Evolutionary conservation across 2,329 filamentous ascomycete genomes (phyloP).

Genomic region (Penicillium crustosum): DNA sequence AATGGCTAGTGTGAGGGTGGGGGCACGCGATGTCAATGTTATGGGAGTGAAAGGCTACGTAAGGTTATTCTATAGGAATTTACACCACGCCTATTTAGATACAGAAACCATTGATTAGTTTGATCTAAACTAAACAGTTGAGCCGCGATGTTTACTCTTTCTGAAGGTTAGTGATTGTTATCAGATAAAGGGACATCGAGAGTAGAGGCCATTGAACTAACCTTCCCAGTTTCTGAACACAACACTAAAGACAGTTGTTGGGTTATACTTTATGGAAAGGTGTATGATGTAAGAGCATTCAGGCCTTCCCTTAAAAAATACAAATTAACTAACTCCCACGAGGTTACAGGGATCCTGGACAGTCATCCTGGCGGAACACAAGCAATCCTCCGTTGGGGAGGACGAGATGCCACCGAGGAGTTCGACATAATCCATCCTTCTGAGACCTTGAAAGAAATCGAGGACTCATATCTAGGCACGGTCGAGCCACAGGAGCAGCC

Average conservation of each 20-base stretch:
- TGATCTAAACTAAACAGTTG: neutral
- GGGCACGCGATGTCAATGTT: neutral
- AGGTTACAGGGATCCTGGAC: conserved; percentile 72
- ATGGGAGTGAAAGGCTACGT: neutral
- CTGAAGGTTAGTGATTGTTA: neutral
- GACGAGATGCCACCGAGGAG: conserved; percentile 90
- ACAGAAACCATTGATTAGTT: neutral
- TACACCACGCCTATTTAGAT: neutral
- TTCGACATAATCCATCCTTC: conserved; percentile 93
- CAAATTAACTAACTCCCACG: neutral
- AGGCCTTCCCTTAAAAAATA: neutral
- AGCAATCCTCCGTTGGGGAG: conserved; percentile 83
- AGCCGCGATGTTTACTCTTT: neutral
- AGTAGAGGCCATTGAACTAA: neutral
- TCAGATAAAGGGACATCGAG: neutral
- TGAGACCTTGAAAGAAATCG: conserved; percentile 82
- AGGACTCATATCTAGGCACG: conserved; percentile 70
- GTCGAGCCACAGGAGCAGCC: conserved; percentile 58
- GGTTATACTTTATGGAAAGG: conserved; percentile 8
- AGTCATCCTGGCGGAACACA: conserved; percentile 83
- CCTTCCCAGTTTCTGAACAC: conserved; percentile 3
- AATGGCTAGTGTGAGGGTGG: neutral
- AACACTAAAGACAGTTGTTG: conserved; percentile 9
- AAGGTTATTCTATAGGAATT: neutral
- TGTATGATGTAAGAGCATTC: conserved; percentile 5